phyloP scores from a whole-genome alignment of 208 protist genomes.

The Kentomonas sorsogonicus region DNA sequence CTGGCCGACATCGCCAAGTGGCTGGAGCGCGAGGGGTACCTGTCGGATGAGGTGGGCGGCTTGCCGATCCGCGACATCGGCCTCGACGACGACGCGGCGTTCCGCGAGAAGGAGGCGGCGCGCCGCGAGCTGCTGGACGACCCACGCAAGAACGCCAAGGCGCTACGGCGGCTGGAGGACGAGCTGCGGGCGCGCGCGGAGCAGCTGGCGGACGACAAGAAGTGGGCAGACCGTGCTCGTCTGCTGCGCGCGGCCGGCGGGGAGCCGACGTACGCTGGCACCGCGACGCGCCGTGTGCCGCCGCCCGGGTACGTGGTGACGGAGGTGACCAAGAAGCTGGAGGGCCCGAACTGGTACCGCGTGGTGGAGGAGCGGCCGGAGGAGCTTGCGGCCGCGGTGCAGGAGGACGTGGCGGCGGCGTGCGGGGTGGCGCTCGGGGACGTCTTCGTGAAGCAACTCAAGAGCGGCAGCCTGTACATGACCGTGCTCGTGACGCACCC shows the following conservation, averaged over 20 bases:
- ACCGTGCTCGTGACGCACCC: too few relatives aligned
- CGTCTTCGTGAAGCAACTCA: too few relatives aligned
- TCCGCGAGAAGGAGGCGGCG: conserved; percentile 27
- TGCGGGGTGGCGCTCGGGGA: conserved; percentile 13
- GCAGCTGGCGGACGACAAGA: conserved; percentile 14
- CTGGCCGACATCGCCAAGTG: conserved; percentile 14
- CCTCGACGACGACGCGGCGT: conserved; percentile 31
- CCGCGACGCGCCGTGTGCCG: conserved; percentile 49
- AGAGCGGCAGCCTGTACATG: too few relatives aligned
- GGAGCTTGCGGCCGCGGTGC: conserved; percentile 59
- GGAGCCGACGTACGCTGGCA: conserved; percentile 56
- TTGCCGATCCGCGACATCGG: conserved; percentile 32
- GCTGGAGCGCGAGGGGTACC: conserved; percentile 5
- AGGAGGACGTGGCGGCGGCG: conserved; percentile 27
- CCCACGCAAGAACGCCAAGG: conserved; percentile 21
- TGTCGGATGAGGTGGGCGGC: conserved; percentile 13
- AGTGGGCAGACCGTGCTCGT: conserved; percentile 38
- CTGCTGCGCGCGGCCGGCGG: conserved; percentile 34
- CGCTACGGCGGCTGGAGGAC: conserved; percentile 19
- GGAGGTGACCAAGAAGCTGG: conserved; percentile 38
- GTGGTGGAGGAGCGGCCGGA: conserved; percentile 47
- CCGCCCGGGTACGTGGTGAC: too few relatives aligned
- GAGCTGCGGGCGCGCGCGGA: conserved; percentile 24
- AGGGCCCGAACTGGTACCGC: conserved; percentile 21
- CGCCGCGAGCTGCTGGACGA: conserved; percentile 21